A percentile compares a stretch with the other conserved stretches of the same genome.
phyloP scores from a whole-genome alignment of 2,329 filamentous ascomycete species.

The Fusarium buharicum region DNA sequence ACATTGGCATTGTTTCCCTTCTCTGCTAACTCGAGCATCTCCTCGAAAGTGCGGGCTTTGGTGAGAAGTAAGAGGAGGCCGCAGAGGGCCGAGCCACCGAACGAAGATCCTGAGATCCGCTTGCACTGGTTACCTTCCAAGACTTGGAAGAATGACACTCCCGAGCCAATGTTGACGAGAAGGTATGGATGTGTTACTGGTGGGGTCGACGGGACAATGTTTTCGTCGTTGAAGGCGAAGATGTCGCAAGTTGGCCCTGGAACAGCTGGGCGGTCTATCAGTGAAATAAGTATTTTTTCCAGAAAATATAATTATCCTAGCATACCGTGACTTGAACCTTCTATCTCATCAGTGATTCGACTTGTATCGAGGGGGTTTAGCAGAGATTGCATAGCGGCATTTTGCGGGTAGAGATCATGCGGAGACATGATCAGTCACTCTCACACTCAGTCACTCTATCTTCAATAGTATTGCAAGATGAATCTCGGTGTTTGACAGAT shows the following conservation, averaged over 20 bases:
- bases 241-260: conserved; percentile 71
- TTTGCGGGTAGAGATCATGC: not conserved
- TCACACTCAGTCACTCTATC: too few species aligned
- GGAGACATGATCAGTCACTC: not conserved
- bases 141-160: conserved; percentile 97
- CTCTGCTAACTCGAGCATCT: conserved; percentile 93
- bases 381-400: conserved; percentile 1
- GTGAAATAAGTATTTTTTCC: accelerated
- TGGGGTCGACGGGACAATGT: conserved; percentile 87
- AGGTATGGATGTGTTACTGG: conserved; percentile 92
- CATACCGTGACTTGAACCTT: conserved; percentile 22
- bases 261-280: conserved; percentile 12
- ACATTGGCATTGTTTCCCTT: conserved; percentile 91
- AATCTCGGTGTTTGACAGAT: not conserved
- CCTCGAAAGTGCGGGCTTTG: conserved; percentile 90
- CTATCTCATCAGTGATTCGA: conserved; percentile 16
- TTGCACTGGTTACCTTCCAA: conserved; percentile 86
- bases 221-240: conserved; percentile 90
- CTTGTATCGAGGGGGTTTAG: not conserved
- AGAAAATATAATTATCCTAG: accelerated
- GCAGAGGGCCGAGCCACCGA: conserved; percentile 96
- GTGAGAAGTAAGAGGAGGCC: conserved; percentile 93
- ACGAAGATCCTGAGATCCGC: conserved; percentile 91
- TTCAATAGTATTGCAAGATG: too few species aligned
- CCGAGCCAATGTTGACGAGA: conserved; percentile 96